Evolutionary conservation across 352 stramenopile genomes (phyloP), one percentile per base, ranked within the genome.

Genomic region (Phytophthora ohioensis): DNA sequence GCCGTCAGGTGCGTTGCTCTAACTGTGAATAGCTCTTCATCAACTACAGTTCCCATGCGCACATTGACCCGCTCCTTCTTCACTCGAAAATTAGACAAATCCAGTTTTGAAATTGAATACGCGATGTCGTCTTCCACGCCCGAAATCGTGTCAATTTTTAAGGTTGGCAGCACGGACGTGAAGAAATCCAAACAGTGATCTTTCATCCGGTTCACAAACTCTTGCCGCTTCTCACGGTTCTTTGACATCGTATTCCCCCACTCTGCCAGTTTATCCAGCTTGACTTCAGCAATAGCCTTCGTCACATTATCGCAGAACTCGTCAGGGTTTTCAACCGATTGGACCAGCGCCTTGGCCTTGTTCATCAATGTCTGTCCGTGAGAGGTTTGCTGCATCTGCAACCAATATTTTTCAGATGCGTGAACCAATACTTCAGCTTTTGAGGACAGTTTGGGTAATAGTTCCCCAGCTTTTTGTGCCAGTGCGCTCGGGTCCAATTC

Each of bases 161-260:
- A 92, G 36, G 87, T 88, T 34, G 88, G 88, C 21, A 96, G 64
- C 21, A 96, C 88, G 0, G 88, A 96, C 65, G 88, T 91, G 58
- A 96, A 91, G 47, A 96, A 96, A 63, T 96, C 87, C 6, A 96
- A 74, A 39, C 87, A 94, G 47, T 93, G 83, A 56, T 96, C 80
- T 52, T 96, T 96, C 64, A 96, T 78, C 17, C 78, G 80, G 64
- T 96, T 78, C 13, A 94, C 76, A 43, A 94, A 93, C 47, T 85
- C 81, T 63, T 96, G 88, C 2, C 88, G 79, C 55, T 93, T 92
- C 48, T 90, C 75, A 5, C 74, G 68, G 49, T 93, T 83, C 21
- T 70, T 84, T 30, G 84, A 81, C 32, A 95, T 65, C 17, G 82
- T 87, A 27, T 17, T 85, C 10, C 84, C 84, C 86, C 88, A 94